Percentiles rank a stretch among this genome's conserved stretches.
phyloP scores from a whole-genome alignment of 306 rosid genomes.

The Benincasa hispida region DNA sequence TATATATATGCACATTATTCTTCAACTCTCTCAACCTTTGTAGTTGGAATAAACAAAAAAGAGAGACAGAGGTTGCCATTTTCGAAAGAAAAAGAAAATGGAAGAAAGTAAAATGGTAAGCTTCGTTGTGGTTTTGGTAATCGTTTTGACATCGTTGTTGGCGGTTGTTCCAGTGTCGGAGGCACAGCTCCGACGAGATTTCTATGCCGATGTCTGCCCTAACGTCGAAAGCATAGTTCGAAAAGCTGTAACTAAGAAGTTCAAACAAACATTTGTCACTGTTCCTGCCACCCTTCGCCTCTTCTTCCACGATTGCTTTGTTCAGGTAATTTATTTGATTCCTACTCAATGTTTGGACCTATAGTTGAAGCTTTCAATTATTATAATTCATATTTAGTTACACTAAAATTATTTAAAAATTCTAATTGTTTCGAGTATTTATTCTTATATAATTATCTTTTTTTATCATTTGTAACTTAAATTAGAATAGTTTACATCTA shows the following conservation, averaged over 20 bases:
- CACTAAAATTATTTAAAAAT: too few species aligned
- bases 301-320: slow-evolving; percentile 89
- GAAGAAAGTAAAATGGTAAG: not conserved
- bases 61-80: not conserved
- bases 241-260: slow-evolving; percentile 43
- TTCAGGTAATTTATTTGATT: slow-evolving; percentile 20
- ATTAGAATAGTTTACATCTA: too few species aligned
- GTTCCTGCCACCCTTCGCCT: slow-evolving; percentile 83
- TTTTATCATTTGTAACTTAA: too few species aligned
- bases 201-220: slow-evolving; percentile 57
- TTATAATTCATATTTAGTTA: too few species aligned
- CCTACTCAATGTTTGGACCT: too few species aligned
- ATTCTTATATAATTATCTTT: too few species aligned
- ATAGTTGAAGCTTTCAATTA: too few species aligned
- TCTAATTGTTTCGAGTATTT: too few species aligned
- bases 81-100: not conserved
- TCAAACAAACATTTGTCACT: slow-evolving; percentile 66
- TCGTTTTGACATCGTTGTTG: slow-evolving; percentile 5
- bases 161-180: slow-evolving; percentile 21
- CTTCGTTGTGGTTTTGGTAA: not conserved
- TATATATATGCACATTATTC: not conserved
- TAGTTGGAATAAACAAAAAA: not conserved
- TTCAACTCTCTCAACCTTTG: not conserved
- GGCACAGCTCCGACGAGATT: slow-evolving; percentile 46
- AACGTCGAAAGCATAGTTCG: slow-evolving; percentile 59